Percentiles rank a stretch among this genome's conserved stretches.
Conservation (phyloP, 495 filamentous ascomycete genomes). For the Ascobolus immersus region DNA sequence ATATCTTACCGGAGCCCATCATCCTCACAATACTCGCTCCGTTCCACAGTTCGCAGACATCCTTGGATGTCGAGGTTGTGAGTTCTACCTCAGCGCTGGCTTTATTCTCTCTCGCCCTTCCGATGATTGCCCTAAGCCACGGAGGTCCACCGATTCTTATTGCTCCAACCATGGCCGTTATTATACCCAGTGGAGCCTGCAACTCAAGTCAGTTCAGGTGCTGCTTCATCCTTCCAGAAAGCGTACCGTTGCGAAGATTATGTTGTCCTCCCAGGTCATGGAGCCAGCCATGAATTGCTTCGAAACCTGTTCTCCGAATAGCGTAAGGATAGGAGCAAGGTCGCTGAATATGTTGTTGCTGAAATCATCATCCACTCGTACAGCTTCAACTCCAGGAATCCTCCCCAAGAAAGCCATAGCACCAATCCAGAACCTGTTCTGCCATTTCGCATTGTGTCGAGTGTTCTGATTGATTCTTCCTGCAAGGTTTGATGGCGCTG, state of each 20-base stretch:
- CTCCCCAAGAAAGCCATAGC: too few relatives aligned
- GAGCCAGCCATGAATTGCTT: conserved; percentile 25
- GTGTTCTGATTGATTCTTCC: too few relatives aligned
- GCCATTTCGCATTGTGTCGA: too few relatives aligned
- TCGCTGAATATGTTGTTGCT: conserved; percentile 10
- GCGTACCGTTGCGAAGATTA: conserved; percentile 18
- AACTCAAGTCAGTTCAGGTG: too few relatives aligned
- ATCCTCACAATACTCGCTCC: conserved; percentile 12
- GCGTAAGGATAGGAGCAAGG: conserved; percentile 19
- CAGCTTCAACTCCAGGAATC: too few relatives aligned
- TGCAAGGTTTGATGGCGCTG: too few relatives aligned
- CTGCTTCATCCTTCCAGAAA: too few relatives aligned
- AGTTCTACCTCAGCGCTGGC: conserved; percentile 14
- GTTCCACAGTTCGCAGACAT: conserved; percentile 17
- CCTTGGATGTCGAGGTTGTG: conserved; percentile 13
- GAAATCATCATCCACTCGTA: conserved; percentile 8
- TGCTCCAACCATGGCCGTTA: conserved; percentile 28
- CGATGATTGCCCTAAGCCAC: conserved; percentile 28
- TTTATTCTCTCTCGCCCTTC: conserved; percentile 18
- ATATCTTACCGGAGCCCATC: conserved; percentile 2
- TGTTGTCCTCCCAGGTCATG: conserved; percentile 10
- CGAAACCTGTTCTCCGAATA: conserved; percentile 30
- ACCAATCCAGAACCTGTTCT: too few relatives aligned
- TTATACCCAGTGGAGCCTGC: conserved; percentile 28
- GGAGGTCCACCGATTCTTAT: conserved; percentile 28